phyloP scores from a whole-genome alignment of 768 basidiomycete species.

The Lactarius hengduanensis region DNA sequence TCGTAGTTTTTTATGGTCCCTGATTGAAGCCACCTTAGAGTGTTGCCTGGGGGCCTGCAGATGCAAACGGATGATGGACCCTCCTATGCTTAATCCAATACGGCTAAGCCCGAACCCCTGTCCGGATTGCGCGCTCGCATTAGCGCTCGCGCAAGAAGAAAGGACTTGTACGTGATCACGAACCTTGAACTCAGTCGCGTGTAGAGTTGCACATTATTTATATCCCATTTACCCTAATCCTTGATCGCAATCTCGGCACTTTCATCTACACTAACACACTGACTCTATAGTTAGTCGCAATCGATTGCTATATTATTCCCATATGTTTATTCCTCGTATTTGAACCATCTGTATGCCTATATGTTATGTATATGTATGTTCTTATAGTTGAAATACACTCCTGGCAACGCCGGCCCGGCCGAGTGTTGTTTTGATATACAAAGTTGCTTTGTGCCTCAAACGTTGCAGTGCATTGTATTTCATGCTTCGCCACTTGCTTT shows the following conservation, averaged over 20 bases:
- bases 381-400: background rate
- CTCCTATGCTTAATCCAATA: conserved; percentile 32
- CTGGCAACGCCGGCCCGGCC: too few relatives aligned
- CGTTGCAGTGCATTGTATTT: conserved; percentile 1
- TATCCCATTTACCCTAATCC: background rate
- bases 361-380: background rate
- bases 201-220: background rate
- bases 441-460: conserved; percentile 16
- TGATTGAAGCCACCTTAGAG: conserved; percentile 11
- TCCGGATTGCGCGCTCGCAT: conserved; percentile 25
- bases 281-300: background rate
- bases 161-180: conserved; percentile 7
- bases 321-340: conserved; percentile 26
- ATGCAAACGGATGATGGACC: conserved; percentile 29
- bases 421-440: background rate
- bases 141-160: background rate
- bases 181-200: background rate
- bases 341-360: background rate
- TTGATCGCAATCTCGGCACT: background rate
- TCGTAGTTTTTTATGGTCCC: conserved; percentile 2
- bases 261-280: background rate
- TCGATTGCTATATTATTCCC: background rate
- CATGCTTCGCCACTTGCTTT: background rate
- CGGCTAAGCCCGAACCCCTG: conserved; percentile 31
- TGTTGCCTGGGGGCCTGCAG: conserved; percentile 24